Conservation (phyloP, 371 early-diverging fungal genomes). For the Blakeslea trispora region DNA sequence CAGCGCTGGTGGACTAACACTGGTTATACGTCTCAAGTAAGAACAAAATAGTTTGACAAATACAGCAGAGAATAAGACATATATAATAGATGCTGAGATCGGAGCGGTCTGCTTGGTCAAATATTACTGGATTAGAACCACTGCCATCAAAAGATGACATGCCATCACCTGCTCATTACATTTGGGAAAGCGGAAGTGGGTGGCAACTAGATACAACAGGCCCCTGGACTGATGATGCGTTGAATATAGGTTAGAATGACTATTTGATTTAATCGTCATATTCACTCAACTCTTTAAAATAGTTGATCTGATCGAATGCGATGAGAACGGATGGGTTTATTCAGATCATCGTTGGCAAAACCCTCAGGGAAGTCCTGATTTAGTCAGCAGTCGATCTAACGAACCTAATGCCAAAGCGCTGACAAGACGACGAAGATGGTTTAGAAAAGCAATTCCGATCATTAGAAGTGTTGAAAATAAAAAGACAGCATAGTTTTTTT, state of each 20-base stretch:
- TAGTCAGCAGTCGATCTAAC: slow-evolving; percentile 1
- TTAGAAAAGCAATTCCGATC: slow-evolving; percentile 22
- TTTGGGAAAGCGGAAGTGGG: slow-evolving; percentile 35
- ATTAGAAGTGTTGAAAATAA: too few species aligned
- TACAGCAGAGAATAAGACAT: too few species aligned
- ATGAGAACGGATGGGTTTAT: slow-evolving; percentile 42
- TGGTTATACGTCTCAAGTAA: slow-evolving; percentile 49
- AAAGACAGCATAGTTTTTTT: too few species aligned
- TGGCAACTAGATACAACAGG: slow-evolving; percentile 50
- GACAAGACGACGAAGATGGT: slow-evolving; percentile 35
- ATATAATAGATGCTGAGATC: slow-evolving; percentile 25
- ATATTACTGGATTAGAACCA: slow-evolving; percentile 41
- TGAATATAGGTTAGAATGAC: slow-evolving; percentile 40
- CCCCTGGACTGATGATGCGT: slow-evolving; percentile 49
- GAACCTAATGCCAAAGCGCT: slow-evolving; percentile 13
- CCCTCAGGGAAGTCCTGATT: slow-evolving; percentile 12
- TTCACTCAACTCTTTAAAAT: background rate
- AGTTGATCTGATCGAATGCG: slow-evolving; percentile 29
- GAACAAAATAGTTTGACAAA: background rate
- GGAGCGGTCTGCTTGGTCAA: slow-evolving; percentile 39
- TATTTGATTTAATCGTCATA: background rate
- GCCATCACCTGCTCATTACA: slow-evolving; percentile 40
- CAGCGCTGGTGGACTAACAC: slow-evolving; percentile 49
- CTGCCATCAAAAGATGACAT: slow-evolving; percentile 42
- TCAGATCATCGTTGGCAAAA: slow-evolving; percentile 35